Base-by-base conservation (phyloP, 2,329 filamentous ascomycete genomes). In the Epichloe gansuensis region DNA sequence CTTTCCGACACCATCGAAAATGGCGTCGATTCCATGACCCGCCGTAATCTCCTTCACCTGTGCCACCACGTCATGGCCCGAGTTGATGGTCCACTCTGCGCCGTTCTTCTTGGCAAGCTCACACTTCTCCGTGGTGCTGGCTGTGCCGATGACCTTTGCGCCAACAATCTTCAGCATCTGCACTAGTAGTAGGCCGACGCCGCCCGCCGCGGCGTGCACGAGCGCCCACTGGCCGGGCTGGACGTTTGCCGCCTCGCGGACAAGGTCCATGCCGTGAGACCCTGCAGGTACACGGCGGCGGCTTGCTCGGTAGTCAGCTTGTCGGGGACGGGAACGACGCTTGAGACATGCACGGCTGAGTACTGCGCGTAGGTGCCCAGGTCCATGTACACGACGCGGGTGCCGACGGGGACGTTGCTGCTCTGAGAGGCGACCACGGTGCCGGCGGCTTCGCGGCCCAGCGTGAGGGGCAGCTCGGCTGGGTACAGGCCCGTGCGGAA, bases 1-100 rank as follows among this genome's bases (percentile, higher is more conserved):
- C 71, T 88, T 88, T 12, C 90, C 91, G 3, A 95, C 88, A 5
- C 87, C 86, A 65, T 95, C 90, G 64, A 89, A 94, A 31, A 95
- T 85, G 9, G 84, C 88, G 57, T 81, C 78, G 2, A 85, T 83
- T 7, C 91, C 91, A 55, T 81, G 71, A 0, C 85, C 85, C 2
- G 74, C 78, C 0, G 89, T 95, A 48, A 88, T 81, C 64, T 86
- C 77, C 61, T 76, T 72, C 5, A 88, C 82, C 63, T 78, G 74
- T 39, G 66, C 68, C 53, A 78, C 77, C 25, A 85, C 71, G 56
- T 77, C 74, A 47, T 83, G 81, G 17, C 57, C 52, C 59, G 90
- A 91, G 65, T 88, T 84, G 59, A 95, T 75, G 52, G 85, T 72
- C 58, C 83, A 81, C 60, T 83, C 78, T 0, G 88, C 88, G 6